Conservation (phyloP, 805 yeast species). For the Pachysolen tannophilus region DNA sequence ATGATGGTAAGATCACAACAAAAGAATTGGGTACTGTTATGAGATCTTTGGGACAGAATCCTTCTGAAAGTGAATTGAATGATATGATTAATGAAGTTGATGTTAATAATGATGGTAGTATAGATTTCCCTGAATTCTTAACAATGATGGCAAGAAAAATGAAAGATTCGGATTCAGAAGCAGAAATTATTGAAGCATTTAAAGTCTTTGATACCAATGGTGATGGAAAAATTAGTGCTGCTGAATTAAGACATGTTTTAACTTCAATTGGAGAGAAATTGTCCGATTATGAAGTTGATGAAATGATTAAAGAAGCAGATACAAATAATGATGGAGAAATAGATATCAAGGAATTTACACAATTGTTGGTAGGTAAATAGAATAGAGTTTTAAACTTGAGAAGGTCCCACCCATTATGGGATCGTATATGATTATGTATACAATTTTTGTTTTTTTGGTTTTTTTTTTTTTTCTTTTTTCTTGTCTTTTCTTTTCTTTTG, state of each 20-base stretch:
- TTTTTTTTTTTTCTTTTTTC: too few species aligned
- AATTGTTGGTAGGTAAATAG: conserved; percentile 71
- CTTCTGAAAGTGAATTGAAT: conserved; percentile 90
- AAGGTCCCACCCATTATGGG: too few species aligned
- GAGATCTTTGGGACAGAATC: conserved; percentile 98
- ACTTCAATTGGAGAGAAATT: conserved; percentile 97
- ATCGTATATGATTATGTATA: too few species aligned
- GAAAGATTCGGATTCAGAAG: conserved; percentile 96
- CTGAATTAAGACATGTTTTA: conserved; percentile 93
- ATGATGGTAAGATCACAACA: conserved; percentile 94
- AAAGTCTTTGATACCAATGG: conserved; percentile 96
- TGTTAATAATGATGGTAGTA: conserved; percentile 86
- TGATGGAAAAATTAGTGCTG: conserved; percentile 93
- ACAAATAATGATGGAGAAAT: conserved; percentile 95
- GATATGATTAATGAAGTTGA: conserved; percentile 98
- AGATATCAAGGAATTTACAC: conserved; percentile 94
- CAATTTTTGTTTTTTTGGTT: too few species aligned
- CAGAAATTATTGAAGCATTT: conserved; percentile 95
- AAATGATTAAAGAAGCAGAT: conserved; percentile 94
- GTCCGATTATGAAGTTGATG: conserved; percentile 94
- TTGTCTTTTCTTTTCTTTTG: too few species aligned
- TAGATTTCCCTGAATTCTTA: conserved; percentile 74
- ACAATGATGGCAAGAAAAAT: conserved; percentile 89
- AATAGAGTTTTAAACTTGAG: too few species aligned
- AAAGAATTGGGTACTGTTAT: conserved; percentile 95